phyloP scores from a whole-genome alignment of 2,329 filamentous ascomycete species.

The Microsporum canis region DNA sequence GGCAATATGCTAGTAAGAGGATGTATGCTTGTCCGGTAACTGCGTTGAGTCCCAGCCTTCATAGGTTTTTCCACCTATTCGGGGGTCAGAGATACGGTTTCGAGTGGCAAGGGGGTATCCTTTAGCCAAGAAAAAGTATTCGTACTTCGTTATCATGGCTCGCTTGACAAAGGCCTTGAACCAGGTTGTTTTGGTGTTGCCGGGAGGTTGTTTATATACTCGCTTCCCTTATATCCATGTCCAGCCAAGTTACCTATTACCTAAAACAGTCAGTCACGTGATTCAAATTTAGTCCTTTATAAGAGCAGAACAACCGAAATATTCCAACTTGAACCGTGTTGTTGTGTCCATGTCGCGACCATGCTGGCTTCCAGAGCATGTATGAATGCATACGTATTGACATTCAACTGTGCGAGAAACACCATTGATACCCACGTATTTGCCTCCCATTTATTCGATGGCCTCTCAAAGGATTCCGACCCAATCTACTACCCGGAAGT shows the following conservation, averaged over 20 bases:
- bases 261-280: background rate
- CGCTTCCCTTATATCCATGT: background rate
- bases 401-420: slow-evolving; percentile 7
- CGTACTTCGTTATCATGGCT: background rate
- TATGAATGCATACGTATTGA: background rate
- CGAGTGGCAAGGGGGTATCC: background rate
- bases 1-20: background rate
- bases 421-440: slow-evolving; percentile 60
- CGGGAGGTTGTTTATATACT: background rate
- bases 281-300: background rate
- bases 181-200: background rate
- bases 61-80: background rate
- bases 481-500: slow-evolving; percentile 50
- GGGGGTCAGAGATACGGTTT: background rate
- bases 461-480: slow-evolving; percentile 44
- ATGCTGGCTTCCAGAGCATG: background rate
- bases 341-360: background rate
- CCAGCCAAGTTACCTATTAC: background rate
- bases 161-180: background rate
- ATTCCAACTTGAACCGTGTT: too few species aligned
- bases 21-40: background rate
- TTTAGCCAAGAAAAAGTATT: background rate
- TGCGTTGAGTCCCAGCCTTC: background rate
- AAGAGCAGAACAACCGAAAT: too few species aligned
- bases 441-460: slow-evolving; percentile 55